Evolutionary conservation across 768 basidiomycete genomes (phyloP).

Genomic region (Amanita fuliginea): DNA sequence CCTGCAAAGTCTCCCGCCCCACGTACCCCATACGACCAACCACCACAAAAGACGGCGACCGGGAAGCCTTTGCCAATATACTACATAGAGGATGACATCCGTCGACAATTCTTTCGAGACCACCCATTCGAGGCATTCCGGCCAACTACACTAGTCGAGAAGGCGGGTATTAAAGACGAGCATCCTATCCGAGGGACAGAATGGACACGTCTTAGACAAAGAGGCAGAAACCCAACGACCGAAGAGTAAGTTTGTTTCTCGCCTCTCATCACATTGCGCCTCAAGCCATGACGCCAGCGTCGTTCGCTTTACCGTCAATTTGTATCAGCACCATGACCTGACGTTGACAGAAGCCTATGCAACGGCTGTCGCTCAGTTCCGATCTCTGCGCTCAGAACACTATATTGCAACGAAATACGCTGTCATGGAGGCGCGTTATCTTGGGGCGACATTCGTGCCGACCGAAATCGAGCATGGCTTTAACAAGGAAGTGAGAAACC

Average conservation of each 20-base stretch:
- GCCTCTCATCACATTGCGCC: constrained; percentile 7
- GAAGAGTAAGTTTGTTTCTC: constrained; percentile 66
- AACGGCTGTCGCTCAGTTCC: constrained; percentile 74
- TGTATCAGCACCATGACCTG: constrained; percentile 52
- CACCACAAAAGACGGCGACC: constrained; percentile 13
- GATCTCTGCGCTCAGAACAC: constrained; percentile 76
- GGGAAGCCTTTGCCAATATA: constrained; percentile 46
- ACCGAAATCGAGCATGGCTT: constrained; percentile 53
- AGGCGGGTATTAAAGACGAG: constrained; percentile 39
- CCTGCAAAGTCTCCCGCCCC: constrained; percentile 63
- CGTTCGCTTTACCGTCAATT: constrained; percentile 69
- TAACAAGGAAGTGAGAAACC: constrained; percentile 46
- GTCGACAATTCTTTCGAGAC: constrained; percentile 88
- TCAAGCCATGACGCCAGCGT: constrained; percentile 38
- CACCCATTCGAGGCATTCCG: constrained; percentile 95
- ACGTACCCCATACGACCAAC: constrained; percentile 44
- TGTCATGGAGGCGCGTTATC: constrained; percentile 63
- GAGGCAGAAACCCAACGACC: constrained; percentile 70
- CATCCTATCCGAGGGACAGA: constrained; percentile 44
- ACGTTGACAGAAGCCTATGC: constrained; percentile 76
- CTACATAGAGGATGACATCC: constrained; percentile 78
- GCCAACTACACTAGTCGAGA: constrained; percentile 67
- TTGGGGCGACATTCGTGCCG: constrained; percentile 55
- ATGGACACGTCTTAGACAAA: constrained; percentile 78
- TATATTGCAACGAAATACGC: constrained; percentile 71